A percentile compares a stretch with the other conserved stretches of the same genome.
phyloP scores from a whole-genome alignment of 805 yeast genomes.

The Candida morakotiae region DNA sequence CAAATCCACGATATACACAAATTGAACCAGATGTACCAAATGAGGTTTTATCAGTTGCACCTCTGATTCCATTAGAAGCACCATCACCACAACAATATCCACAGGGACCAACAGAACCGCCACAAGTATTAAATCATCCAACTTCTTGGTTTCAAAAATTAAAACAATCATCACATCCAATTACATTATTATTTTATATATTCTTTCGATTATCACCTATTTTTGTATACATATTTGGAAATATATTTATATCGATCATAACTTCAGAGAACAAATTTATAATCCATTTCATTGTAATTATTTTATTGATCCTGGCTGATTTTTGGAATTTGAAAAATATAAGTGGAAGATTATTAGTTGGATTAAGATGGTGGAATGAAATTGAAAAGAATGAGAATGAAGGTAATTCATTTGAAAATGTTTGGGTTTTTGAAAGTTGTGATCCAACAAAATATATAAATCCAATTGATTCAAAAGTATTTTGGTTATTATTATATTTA shows the following conservation, averaged over 20 bases:
- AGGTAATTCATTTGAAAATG: slow-evolving; percentile 53
- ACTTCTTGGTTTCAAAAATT: slow-evolving; percentile 26
- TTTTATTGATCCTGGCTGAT: slow-evolving; percentile 78
- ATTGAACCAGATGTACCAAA: slow-evolving; percentile 19
- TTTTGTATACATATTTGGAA: slow-evolving; percentile 65
- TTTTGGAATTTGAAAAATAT: slow-evolving; percentile 93
- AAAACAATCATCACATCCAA: slow-evolving; percentile 74
- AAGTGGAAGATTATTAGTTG: slow-evolving; percentile 85
- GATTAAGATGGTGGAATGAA: slow-evolving; percentile 97
- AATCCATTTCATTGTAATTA: slow-evolving; percentile 72
- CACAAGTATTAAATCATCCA: slow-evolving; percentile 5
- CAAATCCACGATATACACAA: slow-evolving; percentile 19
- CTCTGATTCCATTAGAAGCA: slow-evolving; percentile 5
- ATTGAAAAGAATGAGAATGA: slow-evolving; percentile 38
- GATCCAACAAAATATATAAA: slow-evolving; percentile 70
- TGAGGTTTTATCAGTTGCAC: background rate
- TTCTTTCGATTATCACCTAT: slow-evolving; percentile 62
- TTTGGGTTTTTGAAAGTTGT: slow-evolving; percentile 88
- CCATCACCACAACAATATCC: slow-evolving; percentile 6
- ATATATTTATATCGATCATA: slow-evolving; percentile 50
- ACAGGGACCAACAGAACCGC: slow-evolving; percentile 3
- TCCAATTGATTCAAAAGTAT: slow-evolving; percentile 86
- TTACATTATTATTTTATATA: slow-evolving; percentile 66
- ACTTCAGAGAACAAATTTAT: slow-evolving; percentile 49
- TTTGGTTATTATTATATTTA: slow-evolving; percentile 76